These are phyloP conservation scores for Prorocentrum cordatum DNA, from an alignment of 169 alveolate genomes.

Conservation along the genomic window DNA sequence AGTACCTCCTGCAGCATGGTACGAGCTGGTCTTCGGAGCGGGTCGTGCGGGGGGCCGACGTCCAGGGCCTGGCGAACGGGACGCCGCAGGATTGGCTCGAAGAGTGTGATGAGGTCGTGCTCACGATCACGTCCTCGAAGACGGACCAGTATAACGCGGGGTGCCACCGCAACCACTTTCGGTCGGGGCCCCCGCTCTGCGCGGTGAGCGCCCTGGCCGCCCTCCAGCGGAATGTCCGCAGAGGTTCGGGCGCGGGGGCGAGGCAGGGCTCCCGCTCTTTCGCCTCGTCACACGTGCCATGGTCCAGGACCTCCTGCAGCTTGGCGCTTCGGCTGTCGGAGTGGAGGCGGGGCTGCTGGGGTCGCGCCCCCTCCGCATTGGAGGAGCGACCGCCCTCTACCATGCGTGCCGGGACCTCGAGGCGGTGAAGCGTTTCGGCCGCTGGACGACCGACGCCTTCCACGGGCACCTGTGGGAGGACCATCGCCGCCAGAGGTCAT, in stretches of 20 bases:
- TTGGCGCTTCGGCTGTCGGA: not conserved
- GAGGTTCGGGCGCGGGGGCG: not conserved
- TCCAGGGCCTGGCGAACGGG: not conserved
- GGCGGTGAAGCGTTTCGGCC: not conserved
- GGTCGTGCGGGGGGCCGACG: not conserved
- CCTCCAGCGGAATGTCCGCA: not conserved
- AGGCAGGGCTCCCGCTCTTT: not conserved
- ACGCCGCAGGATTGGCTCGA: not conserved
- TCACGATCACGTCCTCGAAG: not conserved
- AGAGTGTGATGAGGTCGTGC: not conserved
- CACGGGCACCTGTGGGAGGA: not conserved
- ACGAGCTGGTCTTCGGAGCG: not conserved
- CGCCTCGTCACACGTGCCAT: not conserved
- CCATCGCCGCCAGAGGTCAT: not conserved
- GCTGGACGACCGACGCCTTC: not conserved
- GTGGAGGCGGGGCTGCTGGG: not conserved
- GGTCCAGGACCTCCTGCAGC: not conserved
- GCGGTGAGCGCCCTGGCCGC: not conserved
- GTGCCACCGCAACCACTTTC: not conserved
- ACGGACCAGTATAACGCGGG: not conserved
- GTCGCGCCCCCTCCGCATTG: not conserved
- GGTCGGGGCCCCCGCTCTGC: not conserved
- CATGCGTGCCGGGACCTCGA: not conserved
- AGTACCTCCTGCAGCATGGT: not conserved
- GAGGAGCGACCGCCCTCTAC: not conserved